phyloP scores from a whole-genome alignment of 1,284 basidiomycete genomes.

The Mycena citricolor region DNA sequence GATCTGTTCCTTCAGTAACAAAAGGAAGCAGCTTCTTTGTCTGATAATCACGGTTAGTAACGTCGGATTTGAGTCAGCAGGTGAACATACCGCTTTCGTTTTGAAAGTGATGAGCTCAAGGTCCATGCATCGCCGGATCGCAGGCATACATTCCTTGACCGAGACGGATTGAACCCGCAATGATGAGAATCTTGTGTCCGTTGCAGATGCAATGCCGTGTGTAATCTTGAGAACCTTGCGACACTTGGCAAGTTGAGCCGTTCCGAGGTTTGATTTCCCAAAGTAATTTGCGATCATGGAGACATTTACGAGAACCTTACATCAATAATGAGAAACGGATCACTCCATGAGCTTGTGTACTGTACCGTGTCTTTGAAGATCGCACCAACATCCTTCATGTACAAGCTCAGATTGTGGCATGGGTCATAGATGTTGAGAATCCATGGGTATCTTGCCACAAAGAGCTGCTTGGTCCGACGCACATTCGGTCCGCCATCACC shows the following conservation, averaged over 20 bases:
- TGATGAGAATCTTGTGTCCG: too few species aligned
- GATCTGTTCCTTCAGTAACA: slow-evolving; percentile 14
- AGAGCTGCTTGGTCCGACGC: slow-evolving; percentile 14
- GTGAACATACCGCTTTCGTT: too few species aligned
- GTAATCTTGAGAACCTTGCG: slow-evolving; percentile 9
- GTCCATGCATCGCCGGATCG: too few species aligned
- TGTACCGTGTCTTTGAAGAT: slow-evolving; percentile 12
- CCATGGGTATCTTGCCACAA: slow-evolving; percentile 18
- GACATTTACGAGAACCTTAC: slow-evolving; percentile 8
- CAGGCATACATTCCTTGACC: too few species aligned
- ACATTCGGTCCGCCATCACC: slow-evolving; percentile 27
- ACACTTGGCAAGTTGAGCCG: slow-evolving; percentile 17
- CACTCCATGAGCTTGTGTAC: slow-evolving; percentile 6
- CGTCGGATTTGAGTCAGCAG: too few species aligned
- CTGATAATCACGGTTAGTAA: slow-evolving; percentile 14
- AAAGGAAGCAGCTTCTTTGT: slow-evolving; percentile 25
- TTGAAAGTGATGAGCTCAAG: too few species aligned
- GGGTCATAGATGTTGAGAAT: slow-evolving; percentile 22
- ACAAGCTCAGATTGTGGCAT: slow-evolving; percentile 19
- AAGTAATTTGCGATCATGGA: slow-evolving; percentile 11
- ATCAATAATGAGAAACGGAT: slow-evolving; percentile 3
- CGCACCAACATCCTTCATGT: slow-evolving; percentile 19
- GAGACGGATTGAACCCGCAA: slow-evolving; percentile 14
- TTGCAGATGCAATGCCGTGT: slow-evolving; percentile 18
- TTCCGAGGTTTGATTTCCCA: slow-evolving; percentile 19